Evolutionary conservation across 2,329 filamentous ascomycete genomes (phyloP), one percentile per base, ranked within the genome.

Genomic region (Xylariomycetidae sp.): DNA sequence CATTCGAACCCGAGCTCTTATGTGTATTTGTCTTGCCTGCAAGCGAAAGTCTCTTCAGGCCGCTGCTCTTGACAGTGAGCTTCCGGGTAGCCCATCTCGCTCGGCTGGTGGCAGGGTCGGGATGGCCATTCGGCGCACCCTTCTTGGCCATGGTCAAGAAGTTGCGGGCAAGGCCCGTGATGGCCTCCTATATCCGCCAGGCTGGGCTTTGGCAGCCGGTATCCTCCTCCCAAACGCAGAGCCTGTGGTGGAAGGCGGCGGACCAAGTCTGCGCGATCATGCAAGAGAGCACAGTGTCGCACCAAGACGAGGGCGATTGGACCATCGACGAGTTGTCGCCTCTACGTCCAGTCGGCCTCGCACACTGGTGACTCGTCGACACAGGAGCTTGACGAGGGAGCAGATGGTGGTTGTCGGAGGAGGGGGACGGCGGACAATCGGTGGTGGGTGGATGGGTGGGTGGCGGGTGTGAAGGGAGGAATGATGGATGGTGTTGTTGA

Each of bases 21-120:
- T 85, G 76, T 54, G 80, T n/a, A n/a, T 26, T 9, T 18, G 16
- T 68, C 48, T 88, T 81, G 51, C 84, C 80, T 51, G 92, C 76
- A 43, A 96, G 80, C 28, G 85, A 92, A 37, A 81, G 67, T 43
- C 92, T 80, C 70, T 95, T 96, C 57, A 76, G 72, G 48, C 73
- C 70, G 44, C 83, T 86, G 56, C 80, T 85, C 54, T 79, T 75
- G 50, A 85, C 78, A 10, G 80, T 79, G 59, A 85, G 76, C 58
- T 87, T 85, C 53, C 89, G 85, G n/a, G 92, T 96, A 13, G 92
- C 90, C 92, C 92, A 96, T 78, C 92, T 75, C 60, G 92, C 80
- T 55, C 89, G 75, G 57, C 90, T 87, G 15, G 80, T 82, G 26
- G 74, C 73, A 39, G 68, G 47, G 62, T 71, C 46, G 62, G 39